A percentile compares a stretch with the other conserved stretches of the same genome.
Evolutionary conservation across 2,329 filamentous ascomycete genomes (phyloP).

Genomic region (Botrytis elliptica): DNA sequence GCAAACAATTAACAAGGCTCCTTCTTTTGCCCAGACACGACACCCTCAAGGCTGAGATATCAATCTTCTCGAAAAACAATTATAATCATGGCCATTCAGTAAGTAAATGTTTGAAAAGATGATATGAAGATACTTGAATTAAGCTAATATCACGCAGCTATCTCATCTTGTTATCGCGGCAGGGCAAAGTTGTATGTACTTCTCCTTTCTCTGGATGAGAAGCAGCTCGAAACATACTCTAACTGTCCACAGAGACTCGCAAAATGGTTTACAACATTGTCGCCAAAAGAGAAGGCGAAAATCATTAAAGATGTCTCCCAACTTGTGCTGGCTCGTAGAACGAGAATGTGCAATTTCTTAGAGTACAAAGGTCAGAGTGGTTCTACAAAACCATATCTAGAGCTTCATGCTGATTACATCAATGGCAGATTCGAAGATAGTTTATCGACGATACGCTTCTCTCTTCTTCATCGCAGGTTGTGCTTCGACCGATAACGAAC

Average conservation of each 20-base stretch:
- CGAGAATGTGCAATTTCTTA: conserved; percentile 99
- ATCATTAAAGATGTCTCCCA: conserved; percentile 99
- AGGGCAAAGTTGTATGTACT: conserved; percentile 93
- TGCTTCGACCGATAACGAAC: conserved; percentile 94
- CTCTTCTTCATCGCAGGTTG: conserved; percentile 99
- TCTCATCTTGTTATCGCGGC: conserved; percentile 92
- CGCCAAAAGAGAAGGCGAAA: conserved; percentile 98
- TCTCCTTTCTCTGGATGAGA: conserved; percentile 26
- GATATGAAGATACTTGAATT: not conserved
- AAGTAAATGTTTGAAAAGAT: conserved; percentile 33
- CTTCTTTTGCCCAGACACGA: conserved; percentile 8
- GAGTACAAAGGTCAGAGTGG: conserved; percentile 84
- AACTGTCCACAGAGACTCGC: conserved; percentile 73
- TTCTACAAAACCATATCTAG: not conserved
- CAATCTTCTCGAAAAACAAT: conserved; percentile 1
- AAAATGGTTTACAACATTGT: conserved; percentile 99
- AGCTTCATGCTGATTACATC: conserved; percentile 26
- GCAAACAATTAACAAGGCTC: conserved; percentile 1
- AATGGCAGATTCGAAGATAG: conserved; percentile 85
- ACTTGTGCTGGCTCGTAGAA: conserved; percentile 90
- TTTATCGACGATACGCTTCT: conserved; percentile 97
- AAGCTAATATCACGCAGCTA: conserved; percentile 61
- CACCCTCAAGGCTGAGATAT: conserved; percentile 19
- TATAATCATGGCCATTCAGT: conserved; percentile 51
- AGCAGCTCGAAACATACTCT: conserved; percentile 24